Base-by-base conservation (phyloP, 805 yeast species). In the Candida awuae region DNA sequence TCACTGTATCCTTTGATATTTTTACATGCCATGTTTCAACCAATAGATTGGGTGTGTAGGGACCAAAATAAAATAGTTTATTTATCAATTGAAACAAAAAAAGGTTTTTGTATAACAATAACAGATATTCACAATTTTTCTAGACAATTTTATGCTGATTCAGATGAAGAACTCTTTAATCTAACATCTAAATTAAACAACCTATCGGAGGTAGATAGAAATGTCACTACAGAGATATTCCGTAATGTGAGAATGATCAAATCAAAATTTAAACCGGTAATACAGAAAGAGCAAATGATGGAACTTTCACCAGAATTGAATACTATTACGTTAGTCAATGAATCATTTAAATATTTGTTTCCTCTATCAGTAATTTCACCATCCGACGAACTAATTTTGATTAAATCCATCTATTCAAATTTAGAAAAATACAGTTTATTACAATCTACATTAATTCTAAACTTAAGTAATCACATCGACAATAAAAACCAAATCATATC, bases 401-500 rank as follows among this genome's bases (percentile, higher is more conserved):
- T 22, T 6, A 25, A 26, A 31, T 14, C 22, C 13, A 5, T 37
- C 8, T 37, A 37, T 18, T 13, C 18, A 6, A 19, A 31, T 12
- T 20, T 37, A 7, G 31, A 31, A 32, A 18, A 15, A 8, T 37
- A 16, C 14, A 8, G 32, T 6, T 6, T 3, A 4, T 25, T 31
- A 4, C 35, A 37, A 37, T 6, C 27, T 3, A 14, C 13, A 7
- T 13, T 26, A 2, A 14, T 37, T 4, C 9, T 13, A 10, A 22
- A 27, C 4, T 9, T 40, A 4, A 1, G 22, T 2, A 35, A 27
- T 21, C 29, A 35, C 15, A 26, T 40, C 17, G 9, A 10, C 15
- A 35, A 14, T n/a, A 40, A 40, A 20, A 35, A 40, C 21, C 14
- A 31, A 7, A 32, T 40, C 1, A 40, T 40, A 2, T 21, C 16